Conservation (phyloP, 768 basidiomycete genomes). For the Arthromyces matolae region DNA sequence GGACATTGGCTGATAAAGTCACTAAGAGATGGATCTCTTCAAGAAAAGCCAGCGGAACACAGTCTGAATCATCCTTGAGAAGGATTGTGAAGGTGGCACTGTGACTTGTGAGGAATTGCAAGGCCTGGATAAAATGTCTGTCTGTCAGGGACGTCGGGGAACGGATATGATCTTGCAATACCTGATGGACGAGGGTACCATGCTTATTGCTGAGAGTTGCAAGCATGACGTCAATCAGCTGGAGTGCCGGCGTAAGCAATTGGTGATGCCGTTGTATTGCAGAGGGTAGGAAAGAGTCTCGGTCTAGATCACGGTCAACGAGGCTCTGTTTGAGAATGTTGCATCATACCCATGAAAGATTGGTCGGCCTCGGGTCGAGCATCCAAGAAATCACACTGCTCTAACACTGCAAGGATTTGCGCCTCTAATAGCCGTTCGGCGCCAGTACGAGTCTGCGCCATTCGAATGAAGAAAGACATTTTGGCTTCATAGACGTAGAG, state of each 20-base stretch:
- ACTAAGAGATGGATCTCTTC: conserved; percentile 82
- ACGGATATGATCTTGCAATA: conserved; percentile 21
- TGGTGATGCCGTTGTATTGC: conserved; percentile 90
- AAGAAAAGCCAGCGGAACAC: conserved; percentile 59
- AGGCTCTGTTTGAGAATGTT: background rate
- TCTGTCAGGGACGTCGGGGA: background rate
- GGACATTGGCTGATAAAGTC: conserved; percentile 61
- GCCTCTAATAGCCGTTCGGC: conserved; percentile 82
- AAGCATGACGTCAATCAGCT: conserved; percentile 73
- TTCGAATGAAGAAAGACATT: conserved; percentile 82
- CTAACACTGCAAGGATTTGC: conserved; percentile 67
- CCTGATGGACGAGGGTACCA: conserved; percentile 66
- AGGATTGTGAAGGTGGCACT: conserved; percentile 80
- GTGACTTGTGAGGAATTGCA: conserved; percentile 80
- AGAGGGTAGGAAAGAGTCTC: conserved; percentile 83
- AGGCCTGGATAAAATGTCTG: conserved; percentile 41
- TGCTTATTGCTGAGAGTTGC: conserved; percentile 74
- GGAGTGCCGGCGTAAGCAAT: conserved; percentile 80
- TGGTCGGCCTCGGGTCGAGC: conserved; percentile 81
- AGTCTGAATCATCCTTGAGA: conserved; percentile 68
- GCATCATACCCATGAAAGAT: conserved; percentile 64
- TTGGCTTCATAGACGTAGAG: conserved; percentile 95
- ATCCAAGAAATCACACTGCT: conserved; percentile 85
- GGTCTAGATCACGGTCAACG: conserved; percentile 44
- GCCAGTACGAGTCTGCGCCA: conserved; percentile 79